Evolutionary conservation across 495 filamentous ascomycete genomes (phyloP).

Genomic region (Talaromyces stipitatus): DNA sequence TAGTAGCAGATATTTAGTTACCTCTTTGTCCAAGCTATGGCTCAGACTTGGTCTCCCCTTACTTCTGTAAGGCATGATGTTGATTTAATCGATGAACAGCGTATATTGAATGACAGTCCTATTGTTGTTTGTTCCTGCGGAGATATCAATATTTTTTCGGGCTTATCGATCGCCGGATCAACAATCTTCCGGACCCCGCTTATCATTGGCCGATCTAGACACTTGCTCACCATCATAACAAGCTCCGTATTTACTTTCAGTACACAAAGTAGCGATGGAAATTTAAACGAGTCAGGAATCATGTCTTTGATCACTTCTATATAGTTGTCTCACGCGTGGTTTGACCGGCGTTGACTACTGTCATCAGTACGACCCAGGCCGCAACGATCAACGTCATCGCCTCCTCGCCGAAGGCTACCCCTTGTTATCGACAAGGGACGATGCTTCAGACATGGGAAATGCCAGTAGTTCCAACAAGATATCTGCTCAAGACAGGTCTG

Average conservation of each 20-base stretch:
- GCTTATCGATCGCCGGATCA: conserved; percentile 4
- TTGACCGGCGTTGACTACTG: background rate
- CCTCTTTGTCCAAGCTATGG: conserved; percentile 50
- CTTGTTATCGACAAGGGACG: conserved; percentile 13
- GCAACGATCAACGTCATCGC: background rate
- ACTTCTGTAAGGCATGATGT: conserved; percentile 25
- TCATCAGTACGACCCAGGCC: background rate
- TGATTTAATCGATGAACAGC: background rate
- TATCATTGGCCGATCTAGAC: conserved; percentile 8
- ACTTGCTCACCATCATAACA: background rate
- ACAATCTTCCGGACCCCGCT: background rate
- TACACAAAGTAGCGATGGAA: background rate
- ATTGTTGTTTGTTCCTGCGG: background rate
- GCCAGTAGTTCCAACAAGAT: conserved; percentile 58
- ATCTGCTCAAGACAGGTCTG: conserved; percentile 62
- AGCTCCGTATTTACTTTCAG: background rate
- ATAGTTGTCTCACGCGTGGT: background rate
- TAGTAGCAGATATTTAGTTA: conserved; percentile 10
- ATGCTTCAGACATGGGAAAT: conserved; percentile 57
- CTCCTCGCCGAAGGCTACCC: background rate
- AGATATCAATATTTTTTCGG: background rate
- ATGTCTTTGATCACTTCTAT: background rate
- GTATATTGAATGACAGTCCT: background rate
- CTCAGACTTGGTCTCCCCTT: conserved; percentile 40
- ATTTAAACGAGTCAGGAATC: background rate